Evolutionary conservation across 2,329 filamentous ascomycete genomes (phyloP).

Genomic region (Fusarium dlaminii): DNA sequence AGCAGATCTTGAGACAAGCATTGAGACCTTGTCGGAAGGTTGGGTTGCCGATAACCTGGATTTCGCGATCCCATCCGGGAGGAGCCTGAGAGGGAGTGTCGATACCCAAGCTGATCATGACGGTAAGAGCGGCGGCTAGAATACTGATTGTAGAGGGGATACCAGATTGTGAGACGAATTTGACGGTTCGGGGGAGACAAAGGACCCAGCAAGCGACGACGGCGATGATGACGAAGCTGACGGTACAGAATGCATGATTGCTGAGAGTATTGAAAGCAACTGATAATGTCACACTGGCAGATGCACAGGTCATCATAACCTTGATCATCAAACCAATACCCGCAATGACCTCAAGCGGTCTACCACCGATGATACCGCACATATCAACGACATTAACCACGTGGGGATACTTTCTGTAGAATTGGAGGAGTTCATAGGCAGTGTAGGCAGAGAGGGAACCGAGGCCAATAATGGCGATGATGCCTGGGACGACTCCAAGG

Average conservation of each 20-base stretch:
- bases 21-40: constrained; percentile 41
- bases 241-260: constrained; percentile 67
- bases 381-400: constrained; percentile 76
- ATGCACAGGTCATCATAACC: constrained; percentile 74
- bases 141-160: constrained; percentile 43
- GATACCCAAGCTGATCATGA: constrained; percentile 45
- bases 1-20: constrained; percentile 43
- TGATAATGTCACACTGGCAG: constrained; percentile 71
- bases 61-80: constrained; percentile 39
- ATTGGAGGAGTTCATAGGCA: constrained; percentile 63
- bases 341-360: constrained; percentile 36
- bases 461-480: constrained; percentile 73
- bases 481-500: constrained; percentile 71
- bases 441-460: constrained; percentile 71
- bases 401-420: constrained; percentile 74
- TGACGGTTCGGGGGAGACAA: constrained; percentile 73
- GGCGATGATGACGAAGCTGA: constrained; percentile 70
- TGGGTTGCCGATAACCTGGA: constrained; percentile 35
- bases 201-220: constrained; percentile 67
- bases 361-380: constrained; percentile 60
- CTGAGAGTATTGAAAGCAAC: constrained; percentile 74
- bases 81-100: constrained; percentile 31
- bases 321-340: constrained; percentile 74
- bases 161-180: constrained; percentile 39
- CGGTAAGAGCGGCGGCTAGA: constrained; percentile 40